phyloP scores from a whole-genome alignment of 2,329 filamentous ascomycete genomes.

The Hypoxylon sp. region DNA sequence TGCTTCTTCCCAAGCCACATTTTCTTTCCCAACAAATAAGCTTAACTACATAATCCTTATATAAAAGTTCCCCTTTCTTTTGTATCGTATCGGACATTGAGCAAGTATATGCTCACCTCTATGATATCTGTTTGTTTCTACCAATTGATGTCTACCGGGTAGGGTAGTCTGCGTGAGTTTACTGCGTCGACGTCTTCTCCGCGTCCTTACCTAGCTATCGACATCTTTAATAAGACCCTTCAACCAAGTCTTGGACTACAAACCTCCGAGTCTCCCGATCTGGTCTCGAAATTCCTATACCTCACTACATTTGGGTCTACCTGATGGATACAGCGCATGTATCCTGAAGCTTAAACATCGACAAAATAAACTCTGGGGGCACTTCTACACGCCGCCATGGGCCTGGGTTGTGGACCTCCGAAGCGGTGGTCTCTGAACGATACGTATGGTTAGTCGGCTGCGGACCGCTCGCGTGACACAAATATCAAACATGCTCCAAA shows the following conservation, averaged over 20 bases:
- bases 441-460: conserved; percentile 49
- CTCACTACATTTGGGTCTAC: neutral
- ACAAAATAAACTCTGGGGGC: conserved; percentile 5
- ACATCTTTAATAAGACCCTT: neutral
- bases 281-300: neutral
- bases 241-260: neutral
- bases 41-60: neutral
- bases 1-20: conserved; percentile 20
- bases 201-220: neutral
- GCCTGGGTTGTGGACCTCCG: conserved; percentile 42
- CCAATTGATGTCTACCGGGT: neutral
- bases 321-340: conserved; percentile 26
- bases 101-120: conserved; percentile 1
- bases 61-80: conserved; percentile 6
- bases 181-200: neutral
- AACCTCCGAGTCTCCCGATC: conserved; percentile 3
- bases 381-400: conserved; percentile 39
- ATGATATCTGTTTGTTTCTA: neutral
- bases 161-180: neutral
- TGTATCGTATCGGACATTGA: neutral
- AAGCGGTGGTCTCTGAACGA: conserved; percentile 52
- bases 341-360: conserved; percentile 6
- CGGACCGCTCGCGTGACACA: neutral
- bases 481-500: conserved; percentile 18
- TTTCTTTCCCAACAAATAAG: conserved; percentile 26